phyloP scores from a whole-genome alignment of 306 rosid species.

The Citrullus amarus region DNA sequence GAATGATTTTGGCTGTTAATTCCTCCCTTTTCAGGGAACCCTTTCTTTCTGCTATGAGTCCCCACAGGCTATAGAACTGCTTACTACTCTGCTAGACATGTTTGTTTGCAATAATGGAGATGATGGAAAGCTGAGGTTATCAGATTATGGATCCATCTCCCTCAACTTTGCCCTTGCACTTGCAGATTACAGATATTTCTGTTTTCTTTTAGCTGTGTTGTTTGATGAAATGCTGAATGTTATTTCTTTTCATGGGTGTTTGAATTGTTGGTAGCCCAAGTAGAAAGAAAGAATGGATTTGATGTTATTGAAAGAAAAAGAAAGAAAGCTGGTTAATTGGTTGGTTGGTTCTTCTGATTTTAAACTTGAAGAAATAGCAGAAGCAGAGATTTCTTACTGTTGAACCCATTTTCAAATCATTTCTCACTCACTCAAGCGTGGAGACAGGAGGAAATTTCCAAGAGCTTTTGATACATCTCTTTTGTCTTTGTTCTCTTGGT shows the following conservation, averaged over 20 bases:
- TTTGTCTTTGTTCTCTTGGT: not conserved
- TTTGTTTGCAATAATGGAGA: conserved; percentile 1
- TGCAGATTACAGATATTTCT: not conserved
- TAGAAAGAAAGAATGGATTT: not conserved
- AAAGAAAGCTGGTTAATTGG: not conserved
- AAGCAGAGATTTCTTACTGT: not conserved
- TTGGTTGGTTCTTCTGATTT: not conserved
- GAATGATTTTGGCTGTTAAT: conserved; percentile 4
- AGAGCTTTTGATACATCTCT: not conserved
- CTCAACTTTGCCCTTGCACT: conserved; percentile 1
- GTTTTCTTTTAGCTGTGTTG: not conserved
- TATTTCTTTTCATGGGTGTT: not conserved
- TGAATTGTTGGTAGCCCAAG: not conserved
- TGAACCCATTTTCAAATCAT: not conserved
- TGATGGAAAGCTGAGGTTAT: not conserved
- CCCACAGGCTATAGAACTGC: not conserved
- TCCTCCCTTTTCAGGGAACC: conserved; percentile 1
- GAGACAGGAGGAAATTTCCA: not conserved
- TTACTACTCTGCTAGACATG: not conserved
- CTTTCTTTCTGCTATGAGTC: not conserved
- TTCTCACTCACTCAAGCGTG: not conserved
- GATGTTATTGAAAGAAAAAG: not conserved
- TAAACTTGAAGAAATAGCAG: not conserved
- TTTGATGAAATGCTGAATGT: not conserved
- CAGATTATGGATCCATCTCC: conserved; percentile 2